Base-by-base conservation (phyloP, 2,329 filamentous ascomycete species). In the Talaromyces sp. region DNA sequence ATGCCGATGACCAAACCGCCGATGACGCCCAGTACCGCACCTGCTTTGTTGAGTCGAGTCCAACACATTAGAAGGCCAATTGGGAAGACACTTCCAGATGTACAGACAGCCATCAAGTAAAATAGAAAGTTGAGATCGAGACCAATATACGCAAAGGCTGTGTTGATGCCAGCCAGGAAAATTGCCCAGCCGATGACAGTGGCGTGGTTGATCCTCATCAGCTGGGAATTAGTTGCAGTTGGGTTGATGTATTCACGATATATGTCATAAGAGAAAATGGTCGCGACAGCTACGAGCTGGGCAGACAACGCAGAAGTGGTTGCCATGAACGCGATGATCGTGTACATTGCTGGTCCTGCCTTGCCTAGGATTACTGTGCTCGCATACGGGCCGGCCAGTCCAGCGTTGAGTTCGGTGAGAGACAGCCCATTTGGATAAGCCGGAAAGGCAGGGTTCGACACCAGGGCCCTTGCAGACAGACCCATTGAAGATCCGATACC, bases 201-300 rank as follows among this genome's bases (percentile, higher is more conserved):
- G 33, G 78, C 77, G 65, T 84, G 82, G 52, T 76, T 80, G 76
- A 80, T 81, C 0, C 76, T 75, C 42, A 84, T 83, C 0, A 82
- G 74, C 16, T 82, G 76, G 0, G 70, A 67, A 40, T 83, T 80
- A 0, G 74, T 79, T 0, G 82, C 80, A 0, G 64, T 63, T 0
- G 73, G 74, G 60, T 81, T 81, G 64, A 80, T 70, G 65, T 83
- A 83, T 5, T 76, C 78, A 0, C 80, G 75, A 67, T 83, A 83
- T 11, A 83, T 79, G 59, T 84, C 81, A 57, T 83, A 84, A 28
- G 77, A 80, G 44, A 83, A 77, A 54, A 83, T 81, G 0, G 81
- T 82, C 0, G 78, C 80, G 0, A 82, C 80, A 0, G 81, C 80
- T 56, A 84, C 82, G 12, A 83, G 75, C 56, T 83, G 80, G 0